These are phyloP conservation scores for Circinella umbellata DNA, from an alignment of 371 early-diverging fungal genomes.

Conservation along the genomic window DNA sequence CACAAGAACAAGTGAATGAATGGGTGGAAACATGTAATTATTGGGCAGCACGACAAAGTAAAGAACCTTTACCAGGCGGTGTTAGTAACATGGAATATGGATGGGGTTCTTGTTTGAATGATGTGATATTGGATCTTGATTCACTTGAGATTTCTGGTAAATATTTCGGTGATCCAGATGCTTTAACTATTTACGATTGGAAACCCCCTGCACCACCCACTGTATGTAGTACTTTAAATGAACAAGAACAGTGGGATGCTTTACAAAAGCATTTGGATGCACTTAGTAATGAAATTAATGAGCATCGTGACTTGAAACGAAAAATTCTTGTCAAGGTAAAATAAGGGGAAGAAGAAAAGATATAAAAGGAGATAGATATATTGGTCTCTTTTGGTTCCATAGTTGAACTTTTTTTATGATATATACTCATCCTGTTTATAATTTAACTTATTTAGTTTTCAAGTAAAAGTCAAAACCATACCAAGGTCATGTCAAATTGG, in stretches of 20 bases:
- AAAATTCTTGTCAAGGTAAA: conserved; percentile 46
- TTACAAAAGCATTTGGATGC: conserved; percentile 38
- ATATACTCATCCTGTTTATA: too few relatives aligned
- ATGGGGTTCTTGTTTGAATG: conserved; percentile 75
- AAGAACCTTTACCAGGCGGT: conserved; percentile 85
- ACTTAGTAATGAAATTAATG: conserved; percentile 45
- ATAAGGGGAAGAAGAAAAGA: too few relatives aligned
- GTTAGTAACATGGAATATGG: conserved; percentile 91
- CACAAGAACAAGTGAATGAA: conserved; percentile 68
- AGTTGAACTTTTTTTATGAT: too few relatives aligned
- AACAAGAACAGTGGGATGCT: conserved; percentile 36
- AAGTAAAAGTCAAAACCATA: conserved; percentile 58
- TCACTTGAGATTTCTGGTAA: conserved; percentile 18
- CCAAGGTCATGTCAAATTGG: conserved; percentile 86
- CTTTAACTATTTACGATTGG: conserved; percentile 45
- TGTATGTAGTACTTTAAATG: conserved; percentile 40
- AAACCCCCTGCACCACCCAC: conserved; percentile 44
- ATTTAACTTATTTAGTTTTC: conserved; percentile 38
- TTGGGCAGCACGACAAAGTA: conserved; percentile 91
- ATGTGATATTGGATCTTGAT: conserved; percentile 38
- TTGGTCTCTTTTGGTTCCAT: too few relatives aligned
- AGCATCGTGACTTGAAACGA: conserved; percentile 46
- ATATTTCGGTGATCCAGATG: conserved; percentile 32
- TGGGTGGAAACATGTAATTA: conserved; percentile 91
- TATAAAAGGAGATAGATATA: too few relatives aligned